These are phyloP conservation scores for Mycena kentingensis DNA, from an alignment of 768 basidiomycete species.

Conservation along the genomic window DNA sequence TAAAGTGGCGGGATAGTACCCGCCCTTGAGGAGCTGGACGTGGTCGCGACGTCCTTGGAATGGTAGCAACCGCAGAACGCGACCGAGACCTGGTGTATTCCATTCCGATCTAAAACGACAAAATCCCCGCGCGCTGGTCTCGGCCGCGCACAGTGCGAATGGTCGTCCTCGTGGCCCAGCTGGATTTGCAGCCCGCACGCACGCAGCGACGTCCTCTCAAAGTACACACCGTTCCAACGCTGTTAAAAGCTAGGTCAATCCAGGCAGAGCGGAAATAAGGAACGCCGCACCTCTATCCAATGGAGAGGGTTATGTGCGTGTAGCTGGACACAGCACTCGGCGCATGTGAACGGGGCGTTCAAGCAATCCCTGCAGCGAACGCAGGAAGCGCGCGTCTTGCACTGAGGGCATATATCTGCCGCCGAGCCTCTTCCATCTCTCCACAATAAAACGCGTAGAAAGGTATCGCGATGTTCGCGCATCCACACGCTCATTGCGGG, in stretches of 20 bases:
- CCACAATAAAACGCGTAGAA: no score
- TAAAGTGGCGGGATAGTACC: slow-evolving; percentile 34
- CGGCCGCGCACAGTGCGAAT: slow-evolving; percentile 21
- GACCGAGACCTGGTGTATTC: slow-evolving; percentile 29
- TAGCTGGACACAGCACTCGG: slow-evolving; percentile 4
- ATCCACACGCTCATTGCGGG: no score
- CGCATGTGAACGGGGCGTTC: slow-evolving; percentile 11
- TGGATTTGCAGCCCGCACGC: slow-evolving; percentile 25
- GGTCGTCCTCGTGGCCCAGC: slow-evolving; percentile 19
- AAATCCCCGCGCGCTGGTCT: slow-evolving; percentile 24
- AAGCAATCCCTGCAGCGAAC: slow-evolving; percentile 15
- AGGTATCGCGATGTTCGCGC: no score
- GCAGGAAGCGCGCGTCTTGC: not conserved
- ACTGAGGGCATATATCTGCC: not conserved
- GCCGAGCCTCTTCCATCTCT: not conserved
- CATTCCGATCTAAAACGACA: slow-evolving; percentile 26
- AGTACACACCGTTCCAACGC: slow-evolving; percentile 19
- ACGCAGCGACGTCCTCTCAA: slow-evolving; percentile 9
- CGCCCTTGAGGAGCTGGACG: slow-evolving; percentile 34
- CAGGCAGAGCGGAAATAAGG: not conserved
- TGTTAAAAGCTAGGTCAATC: slow-evolving; percentile 1
- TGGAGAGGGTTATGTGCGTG: slow-evolving; percentile 16
- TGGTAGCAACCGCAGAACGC: slow-evolving; percentile 35
- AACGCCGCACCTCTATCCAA: slow-evolving; percentile 11
- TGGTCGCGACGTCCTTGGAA: not conserved